Evolutionary conservation across 2,329 filamentous ascomycete genomes (phyloP).

Genomic region (Colletotrichum paranaense): DNA sequence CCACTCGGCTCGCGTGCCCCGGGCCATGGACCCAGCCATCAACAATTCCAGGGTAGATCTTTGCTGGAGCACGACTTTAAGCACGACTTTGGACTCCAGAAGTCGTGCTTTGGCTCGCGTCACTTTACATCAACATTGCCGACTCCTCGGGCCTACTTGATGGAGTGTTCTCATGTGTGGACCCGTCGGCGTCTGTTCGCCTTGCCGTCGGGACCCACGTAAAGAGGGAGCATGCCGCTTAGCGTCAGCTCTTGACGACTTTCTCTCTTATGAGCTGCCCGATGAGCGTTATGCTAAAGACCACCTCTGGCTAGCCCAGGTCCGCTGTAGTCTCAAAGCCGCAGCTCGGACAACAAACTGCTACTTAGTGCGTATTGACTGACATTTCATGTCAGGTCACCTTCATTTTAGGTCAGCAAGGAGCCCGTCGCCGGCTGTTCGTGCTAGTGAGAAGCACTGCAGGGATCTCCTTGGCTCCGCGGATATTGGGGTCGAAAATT

Average conservation of each 20-base stretch:
- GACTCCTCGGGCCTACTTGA: not conserved
- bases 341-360: not conserved
- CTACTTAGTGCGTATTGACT: not conserved
- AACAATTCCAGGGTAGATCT: slow-evolving; percentile 1
- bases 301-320: not conserved
- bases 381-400: slow-evolving; percentile 6
- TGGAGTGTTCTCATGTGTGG: not conserved
- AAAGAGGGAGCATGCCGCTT: not conserved
- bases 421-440: slow-evolving; percentile 15
- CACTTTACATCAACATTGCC: not conserved
- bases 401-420: slow-evolving; percentile 25
- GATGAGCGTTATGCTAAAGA: not conserved
- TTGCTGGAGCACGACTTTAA: slow-evolving; percentile 1
- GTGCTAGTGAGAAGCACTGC: slow-evolving; percentile 17
- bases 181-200: not conserved
- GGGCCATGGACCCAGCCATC: not conserved
- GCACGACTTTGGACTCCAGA: slow-evolving; percentile 16
- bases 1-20: slow-evolving; percentile 25
- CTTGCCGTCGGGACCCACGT: slow-evolving; percentile 1
- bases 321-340: not conserved
- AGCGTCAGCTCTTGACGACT: not conserved
- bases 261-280: not conserved
- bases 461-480: slow-evolving; percentile 25
- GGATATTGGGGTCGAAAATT: slow-evolving; percentile 27
- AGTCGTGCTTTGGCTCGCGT: slow-evolving; percentile 10